These are phyloP conservation scores for Rhynchosporium secalis DNA, from an alignment of 2,329 filamentous ascomycete species.

Conservation along the genomic window DNA sequence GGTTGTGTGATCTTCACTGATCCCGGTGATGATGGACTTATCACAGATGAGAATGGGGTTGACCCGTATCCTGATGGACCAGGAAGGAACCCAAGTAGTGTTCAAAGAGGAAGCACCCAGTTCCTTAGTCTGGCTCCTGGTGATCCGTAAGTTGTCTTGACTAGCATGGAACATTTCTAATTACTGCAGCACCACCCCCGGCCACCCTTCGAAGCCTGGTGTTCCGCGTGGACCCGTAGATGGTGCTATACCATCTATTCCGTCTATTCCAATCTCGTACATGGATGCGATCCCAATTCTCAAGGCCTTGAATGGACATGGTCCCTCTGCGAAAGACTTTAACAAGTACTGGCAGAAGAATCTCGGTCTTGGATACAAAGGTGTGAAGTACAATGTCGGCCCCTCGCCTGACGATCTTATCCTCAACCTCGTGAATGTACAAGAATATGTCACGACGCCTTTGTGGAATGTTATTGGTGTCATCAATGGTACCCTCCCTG, in stretches of 20 bases:
- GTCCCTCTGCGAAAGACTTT: conserved; percentile 73
- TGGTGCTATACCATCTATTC: conserved; percentile 75
- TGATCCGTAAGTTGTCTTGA: conserved; percentile 65
- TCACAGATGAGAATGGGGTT: conserved; percentile 79
- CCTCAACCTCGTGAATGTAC: conserved; percentile 74
- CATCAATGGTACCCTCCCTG: conserved; percentile 83
- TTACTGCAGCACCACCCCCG: conserved; percentile 71
- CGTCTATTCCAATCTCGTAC: conserved; percentile 90
- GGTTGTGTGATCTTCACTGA: conserved; percentile 85
- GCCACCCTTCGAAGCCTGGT: conserved; percentile 91
- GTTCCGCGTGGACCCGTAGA: conserved; percentile 72
- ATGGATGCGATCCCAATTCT: conserved; percentile 81
- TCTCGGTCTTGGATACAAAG: conserved; percentile 63
- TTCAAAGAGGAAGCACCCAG: conserved; percentile 85
- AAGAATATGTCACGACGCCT: conserved; percentile 78
- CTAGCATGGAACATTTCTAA: conserved; percentile 4
- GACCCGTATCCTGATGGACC: conserved; percentile 81
- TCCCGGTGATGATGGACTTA: conserved; percentile 81
- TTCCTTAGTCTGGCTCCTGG: conserved; percentile 71
- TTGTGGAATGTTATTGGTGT: conserved; percentile 91
- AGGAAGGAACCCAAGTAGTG: conserved; percentile 81
- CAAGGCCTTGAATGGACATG: conserved; percentile 87
- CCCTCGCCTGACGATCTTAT: conserved; percentile 67
- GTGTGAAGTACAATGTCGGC: conserved; percentile 69
- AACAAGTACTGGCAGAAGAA: conserved; percentile 65